Evolutionary conservation across 495 filamentous ascomycete species (phyloP), one percentile per base, ranked within the genome.

Genomic region (Letharia lupina): DNA sequence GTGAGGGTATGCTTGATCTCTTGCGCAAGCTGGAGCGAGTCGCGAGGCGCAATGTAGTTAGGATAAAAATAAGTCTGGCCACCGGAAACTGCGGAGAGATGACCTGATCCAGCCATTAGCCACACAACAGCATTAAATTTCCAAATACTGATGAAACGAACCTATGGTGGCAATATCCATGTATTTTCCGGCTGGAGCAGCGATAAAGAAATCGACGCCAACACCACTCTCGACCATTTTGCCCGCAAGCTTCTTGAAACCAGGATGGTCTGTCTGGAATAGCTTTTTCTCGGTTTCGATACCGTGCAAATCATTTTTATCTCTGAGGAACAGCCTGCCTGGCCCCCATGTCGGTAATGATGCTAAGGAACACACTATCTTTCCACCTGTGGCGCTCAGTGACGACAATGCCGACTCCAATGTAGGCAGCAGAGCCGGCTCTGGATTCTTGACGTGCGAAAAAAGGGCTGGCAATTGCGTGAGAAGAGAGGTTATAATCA

Each of bases 21-120:
- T 50, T 88, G 82, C 5, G 84, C 86, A n/a, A 98, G 79, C 77
- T 92, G 94, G 65, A 87, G 79, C 42, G 86, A 83, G 73, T 99
- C 94, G 18, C 94, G 84, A 8, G 89, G 90, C 16, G 87, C 85
- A 65, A 96, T 86, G 79, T 95, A 99, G 72, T 96, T 98, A 23
- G 94, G 91, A 70, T 96, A 99, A 79, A 94, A 96, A 77, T 89
- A 98, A 0, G 84, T 90, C 75, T 98, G 95, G 57, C 94, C 94
- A 65, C 95, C 94, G 5, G 89, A 96, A 12, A 88, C 84, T 37
- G 89, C 84, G 42, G 76, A 72, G 11, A 80, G 72, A 69, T 81
- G 75, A 63, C 78, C 77, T 78, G 50, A 18, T 37, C 16, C 15
- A 42, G n/a, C 13, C 40, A 20, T 54, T 47, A 56, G 68, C 9